These are phyloP conservation scores for Nitzschia putrida DNA, from an alignment of 108 stramenopile species.

Conservation along the genomic window DNA sequence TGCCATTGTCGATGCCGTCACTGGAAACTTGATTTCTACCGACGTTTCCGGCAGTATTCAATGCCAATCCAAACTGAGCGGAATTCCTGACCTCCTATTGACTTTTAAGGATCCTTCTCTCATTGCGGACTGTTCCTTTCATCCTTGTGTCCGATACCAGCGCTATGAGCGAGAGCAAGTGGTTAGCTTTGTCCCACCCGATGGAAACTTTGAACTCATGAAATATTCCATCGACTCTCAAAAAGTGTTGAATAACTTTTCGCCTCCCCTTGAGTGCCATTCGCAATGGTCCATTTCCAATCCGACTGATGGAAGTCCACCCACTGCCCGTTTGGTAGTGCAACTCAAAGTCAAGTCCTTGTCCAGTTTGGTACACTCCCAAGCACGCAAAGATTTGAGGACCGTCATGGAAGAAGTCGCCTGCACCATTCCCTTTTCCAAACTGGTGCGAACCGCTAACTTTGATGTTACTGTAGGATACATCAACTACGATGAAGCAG, in stretches of 20 bases:
- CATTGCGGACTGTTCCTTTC: slow-evolving; percentile 96
- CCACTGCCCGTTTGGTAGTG: slow-evolving; percentile 55
- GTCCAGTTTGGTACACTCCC: slow-evolving; percentile 63
- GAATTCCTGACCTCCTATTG: slow-evolving; percentile 93
- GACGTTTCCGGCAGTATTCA: slow-evolving; percentile 93
- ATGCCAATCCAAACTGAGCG: slow-evolving; percentile 89
- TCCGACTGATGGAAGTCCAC: slow-evolving; percentile 7
- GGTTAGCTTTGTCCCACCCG: slow-evolving; percentile 97
- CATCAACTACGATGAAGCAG: slow-evolving; percentile 93
- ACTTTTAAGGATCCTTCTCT: slow-evolving; percentile 86
- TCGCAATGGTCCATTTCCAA: slow-evolving; percentile 53
- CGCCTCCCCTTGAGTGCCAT: slow-evolving; percentile 80
- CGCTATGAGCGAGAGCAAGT: slow-evolving; percentile 91
- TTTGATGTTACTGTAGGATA: slow-evolving; percentile 76
- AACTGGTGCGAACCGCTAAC: slow-evolving; percentile 80
- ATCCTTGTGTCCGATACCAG: slow-evolving; percentile 97
- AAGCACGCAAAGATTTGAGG: slow-evolving; percentile 62
- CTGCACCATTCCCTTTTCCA: slow-evolving; percentile 93
- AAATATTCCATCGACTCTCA: slow-evolving; percentile 79
- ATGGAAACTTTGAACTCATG: slow-evolving; percentile 97
- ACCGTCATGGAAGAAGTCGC: slow-evolving; percentile 88
- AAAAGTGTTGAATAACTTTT: slow-evolving; percentile 35
- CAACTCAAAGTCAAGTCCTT: slow-evolving; percentile 61
- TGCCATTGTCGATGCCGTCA: slow-evolving; percentile 81
- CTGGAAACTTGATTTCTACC: slow-evolving; percentile 83